Conservation (phyloP, 2,329 filamentous ascomycete genomes). For the Pseudogymnoascus sp. region DNA sequence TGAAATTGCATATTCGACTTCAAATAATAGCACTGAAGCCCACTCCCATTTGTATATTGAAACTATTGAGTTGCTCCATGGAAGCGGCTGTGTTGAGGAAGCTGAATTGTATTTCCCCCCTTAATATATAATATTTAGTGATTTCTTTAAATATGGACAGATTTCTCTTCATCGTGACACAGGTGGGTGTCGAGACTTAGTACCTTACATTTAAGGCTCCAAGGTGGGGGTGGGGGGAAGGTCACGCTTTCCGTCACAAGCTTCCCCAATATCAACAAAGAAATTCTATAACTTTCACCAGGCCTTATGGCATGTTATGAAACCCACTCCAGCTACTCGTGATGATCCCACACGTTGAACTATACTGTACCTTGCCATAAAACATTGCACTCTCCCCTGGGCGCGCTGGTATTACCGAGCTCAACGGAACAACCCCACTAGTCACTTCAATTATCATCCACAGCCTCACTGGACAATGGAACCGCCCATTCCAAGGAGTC, state of each 20-base stretch:
- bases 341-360: constrained; percentile 1
- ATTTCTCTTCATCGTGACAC: neutral
- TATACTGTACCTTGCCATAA: constrained; percentile 3
- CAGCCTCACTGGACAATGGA: neutral
- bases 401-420: neutral
- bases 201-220: neutral
- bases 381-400: neutral
- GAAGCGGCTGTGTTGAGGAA: neutral
- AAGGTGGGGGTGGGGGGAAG: constrained; percentile 1
- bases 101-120: neutral
- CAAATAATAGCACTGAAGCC: neutral
- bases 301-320: neutral
- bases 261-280: constrained; percentile 7
- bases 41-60: neutral
- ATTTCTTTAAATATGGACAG: neutral
- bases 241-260: neutral
- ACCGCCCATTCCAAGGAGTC: neutral
- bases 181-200: neutral
- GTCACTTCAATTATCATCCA: neutral
- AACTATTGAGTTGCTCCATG: neutral
- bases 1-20: neutral
- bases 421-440: neutral
- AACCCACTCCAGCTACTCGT: neutral
- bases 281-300: constrained; percentile 1
- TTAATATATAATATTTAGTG: neutral